Base-by-base conservation (phyloP, 352 stramenopile genomes). In the Phytophthora agathidicida region DNA sequence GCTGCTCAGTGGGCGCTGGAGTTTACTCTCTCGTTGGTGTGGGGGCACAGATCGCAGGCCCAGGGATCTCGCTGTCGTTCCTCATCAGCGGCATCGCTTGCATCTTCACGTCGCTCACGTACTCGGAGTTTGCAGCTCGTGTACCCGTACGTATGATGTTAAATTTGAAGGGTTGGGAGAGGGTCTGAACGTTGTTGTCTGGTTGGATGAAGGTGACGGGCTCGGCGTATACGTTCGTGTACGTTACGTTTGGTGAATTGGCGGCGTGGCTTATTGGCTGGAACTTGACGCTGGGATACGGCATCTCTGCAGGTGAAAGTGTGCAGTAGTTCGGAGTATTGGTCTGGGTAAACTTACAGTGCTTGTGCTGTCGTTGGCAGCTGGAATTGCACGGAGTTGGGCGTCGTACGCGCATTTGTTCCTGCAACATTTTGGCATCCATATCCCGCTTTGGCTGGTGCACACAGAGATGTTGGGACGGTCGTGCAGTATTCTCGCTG, bases 231-330 rank as follows among this genome's bases (percentile, higher is more conserved):
- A 96, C 86, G 16, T 97, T 96, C 49, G 88, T 95, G 31, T 94
- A 94, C 59, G 68, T 93, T 16, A 93, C 84, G 8, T 93, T 96
- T 55, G 89, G 87, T 22, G 87, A 95, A 38, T 73, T 97, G 20
- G 79, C 77, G 1, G 93, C 90, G 22, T 98, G 91, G 89, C 71
- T 97, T 19, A 90, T 97, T 44, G 92, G 91, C 10, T 97, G 91
- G 91, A 97, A 97, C 59, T 55, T 98, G 26, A 98, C 90, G 39
- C 72, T 98, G 14, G 91, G 93, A 26, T 98, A 98, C 48, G 93
- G 91, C 20, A 96, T 98, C 51, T 96, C 86, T 2, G 89, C 91
- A 30, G 85, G 79, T 89, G 60, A n/a, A n/a, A 44, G 14, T 24
- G 26, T 20, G 13, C 14, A 35, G 19, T 7, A n/a, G 2, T 16